These are phyloP conservation scores for Bauhinia variegata DNA, from an alignment of 306 rosid genomes.

Conservation along the genomic window DNA sequence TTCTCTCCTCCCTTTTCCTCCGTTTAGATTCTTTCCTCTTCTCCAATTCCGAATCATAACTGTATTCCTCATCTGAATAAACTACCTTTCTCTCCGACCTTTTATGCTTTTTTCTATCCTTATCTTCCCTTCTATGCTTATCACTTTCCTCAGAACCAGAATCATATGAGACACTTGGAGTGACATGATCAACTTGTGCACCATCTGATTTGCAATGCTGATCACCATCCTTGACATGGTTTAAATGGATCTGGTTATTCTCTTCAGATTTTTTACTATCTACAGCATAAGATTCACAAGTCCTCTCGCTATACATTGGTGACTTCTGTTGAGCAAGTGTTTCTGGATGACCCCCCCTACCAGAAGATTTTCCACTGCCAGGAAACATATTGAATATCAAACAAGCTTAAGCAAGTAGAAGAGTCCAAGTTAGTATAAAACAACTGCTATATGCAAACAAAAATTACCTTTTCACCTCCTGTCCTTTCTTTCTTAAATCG, in stretches of 20 bases:
- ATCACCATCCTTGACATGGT: conserved; percentile 43
- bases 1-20: conserved; percentile 85
- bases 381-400: conserved; percentile 39
- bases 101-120: conserved; percentile 71
- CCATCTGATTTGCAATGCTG: conserved; percentile 46
- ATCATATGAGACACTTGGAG: conserved; percentile 47
- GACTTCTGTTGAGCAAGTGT: conserved; percentile 50
- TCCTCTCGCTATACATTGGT: conserved; percentile 48
- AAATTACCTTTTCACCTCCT: conserved; percentile 53
- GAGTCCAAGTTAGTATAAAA: conserved; percentile 23
- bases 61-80: conserved; percentile 68
- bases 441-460: conserved; percentile 31
- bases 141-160: conserved; percentile 71
- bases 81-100: conserved; percentile 66
- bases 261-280: conserved; percentile 55
- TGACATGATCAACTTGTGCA: conserved; percentile 40
- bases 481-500: conserved; percentile 48
- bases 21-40: conserved; percentile 76
- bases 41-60: conserved; percentile 76
- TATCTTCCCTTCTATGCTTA: conserved; percentile 59
- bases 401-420: conserved; percentile 13
- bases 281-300: conserved; percentile 42
- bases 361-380: conserved; percentile 57
- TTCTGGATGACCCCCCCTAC: conserved; percentile 40
- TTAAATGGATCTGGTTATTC: conserved; percentile 48